phyloP scores from a whole-genome alignment of 1,139 yeast genomes.

The Yamadazyma sp. region DNA sequence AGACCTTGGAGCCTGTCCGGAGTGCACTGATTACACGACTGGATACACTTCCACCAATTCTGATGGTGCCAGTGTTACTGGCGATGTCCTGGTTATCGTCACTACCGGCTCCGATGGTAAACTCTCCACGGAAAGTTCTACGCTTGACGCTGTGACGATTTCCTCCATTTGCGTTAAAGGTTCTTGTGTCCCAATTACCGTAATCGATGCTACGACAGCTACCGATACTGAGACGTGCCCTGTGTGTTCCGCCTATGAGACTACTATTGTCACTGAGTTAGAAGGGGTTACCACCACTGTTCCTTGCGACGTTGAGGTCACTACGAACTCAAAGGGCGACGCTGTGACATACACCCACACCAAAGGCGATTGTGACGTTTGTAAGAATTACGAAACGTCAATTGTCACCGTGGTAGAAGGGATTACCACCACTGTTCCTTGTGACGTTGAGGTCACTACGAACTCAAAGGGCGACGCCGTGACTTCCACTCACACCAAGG shows the following conservation, averaged over 20 bases:
- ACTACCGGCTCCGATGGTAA: slow-evolving; percentile 13
- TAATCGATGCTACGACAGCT: slow-evolving; percentile 1
- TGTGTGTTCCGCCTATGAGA: slow-evolving; percentile 8
- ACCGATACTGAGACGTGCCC: slow-evolving; percentile 4
- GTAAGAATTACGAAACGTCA: slow-evolving; percentile 8
- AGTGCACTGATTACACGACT: slow-evolving; percentile 17
- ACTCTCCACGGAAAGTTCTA: slow-evolving; percentile 7
- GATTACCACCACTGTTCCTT: slow-evolving; percentile 7
- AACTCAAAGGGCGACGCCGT: slow-evolving; percentile 4
- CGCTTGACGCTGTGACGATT: slow-evolving; percentile 7
- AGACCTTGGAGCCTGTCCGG: slow-evolving; percentile 8
- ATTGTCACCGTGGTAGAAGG: slow-evolving; percentile 7
- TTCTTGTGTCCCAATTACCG: slow-evolving; percentile 11
- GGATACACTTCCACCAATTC: slow-evolving; percentile 14
- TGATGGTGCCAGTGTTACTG: slow-evolving; percentile 14
- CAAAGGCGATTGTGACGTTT: slow-evolving; percentile 18
- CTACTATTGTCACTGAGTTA: slow-evolving; percentile 9
- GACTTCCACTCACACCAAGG: slow-evolving; percentile 16
- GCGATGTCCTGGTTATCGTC: slow-evolving; percentile 10
- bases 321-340: slow-evolving; percentile 10
- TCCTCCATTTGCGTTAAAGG: slow-evolving; percentile 13
- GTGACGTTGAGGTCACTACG: slow-evolving; percentile 9
- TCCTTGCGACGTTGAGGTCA: slow-evolving; percentile 12
- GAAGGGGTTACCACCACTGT: slow-evolving; percentile 9
- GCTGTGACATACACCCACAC: slow-evolving; percentile 8